Evolutionary conservation across 306 rosid genomes (phyloP).

Genomic region (Adenanthera pavonina): DNA sequence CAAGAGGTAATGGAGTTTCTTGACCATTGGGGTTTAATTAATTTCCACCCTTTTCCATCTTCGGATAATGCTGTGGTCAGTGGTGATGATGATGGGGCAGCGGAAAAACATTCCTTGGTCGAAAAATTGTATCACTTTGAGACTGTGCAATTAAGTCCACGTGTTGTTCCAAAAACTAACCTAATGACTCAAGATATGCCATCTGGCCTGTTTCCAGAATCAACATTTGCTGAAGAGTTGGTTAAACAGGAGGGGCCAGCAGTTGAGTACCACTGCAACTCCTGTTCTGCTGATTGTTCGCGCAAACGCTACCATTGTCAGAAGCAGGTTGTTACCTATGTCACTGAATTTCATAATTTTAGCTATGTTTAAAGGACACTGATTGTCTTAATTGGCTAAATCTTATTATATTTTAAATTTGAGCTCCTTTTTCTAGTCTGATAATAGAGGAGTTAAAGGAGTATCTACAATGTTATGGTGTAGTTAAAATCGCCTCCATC

Average conservation of each 20-base stretch:
- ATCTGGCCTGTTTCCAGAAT: constrained; percentile 71
- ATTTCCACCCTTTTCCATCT: constrained; percentile 69
- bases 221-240: constrained; percentile 68
- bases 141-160: constrained; percentile 49
- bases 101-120: constrained; percentile 53
- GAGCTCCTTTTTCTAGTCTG: constrained; percentile 8
- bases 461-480: constrained; percentile 2
- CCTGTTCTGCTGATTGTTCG: constrained; percentile 86
- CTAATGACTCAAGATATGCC: constrained; percentile 51
- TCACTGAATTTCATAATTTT: not conserved
- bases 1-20: constrained; percentile 80
- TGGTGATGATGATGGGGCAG: constrained; percentile 44
- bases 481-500: constrained; percentile 13
- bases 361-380: constrained; percentile 9
- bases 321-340: constrained; percentile 66
- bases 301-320: constrained; percentile 87
- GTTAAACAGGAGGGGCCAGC: constrained; percentile 70
- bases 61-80: constrained; percentile 42
- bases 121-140: constrained; percentile 74
- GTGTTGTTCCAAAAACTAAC: constrained; percentile 53
- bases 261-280: constrained; percentile 89
- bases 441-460: not conserved
- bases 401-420: not conserved
- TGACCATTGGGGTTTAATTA: constrained; percentile 86
- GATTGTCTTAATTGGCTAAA: constrained; percentile 6